Percentiles rank a stretch among this genome's conserved stretches.
These are phyloP conservation scores for Penicillium freii DNA, from an alignment of 2,329 filamentous ascomycete species.

Conservation along the genomic window DNA sequence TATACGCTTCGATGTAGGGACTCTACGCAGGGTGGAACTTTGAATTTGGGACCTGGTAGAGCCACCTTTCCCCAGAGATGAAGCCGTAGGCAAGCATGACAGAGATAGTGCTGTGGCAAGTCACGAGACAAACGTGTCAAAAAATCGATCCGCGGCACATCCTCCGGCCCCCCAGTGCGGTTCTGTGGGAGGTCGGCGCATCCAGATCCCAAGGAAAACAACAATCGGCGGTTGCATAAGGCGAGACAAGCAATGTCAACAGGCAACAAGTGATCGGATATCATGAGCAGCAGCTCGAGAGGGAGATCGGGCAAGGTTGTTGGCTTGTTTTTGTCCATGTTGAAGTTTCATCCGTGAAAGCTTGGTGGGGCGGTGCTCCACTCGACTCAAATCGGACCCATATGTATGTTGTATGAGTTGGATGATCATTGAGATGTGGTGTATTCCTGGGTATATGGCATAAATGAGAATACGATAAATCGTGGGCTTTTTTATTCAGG, in stretches of 20 bases:
- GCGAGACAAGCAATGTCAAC: neutral
- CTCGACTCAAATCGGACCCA: neutral
- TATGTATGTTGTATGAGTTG: neutral
- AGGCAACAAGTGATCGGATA: neutral
- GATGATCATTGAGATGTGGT: neutral
- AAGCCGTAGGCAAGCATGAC: constrained; percentile 10
- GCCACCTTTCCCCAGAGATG: constrained; percentile 10
- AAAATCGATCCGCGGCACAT: neutral
- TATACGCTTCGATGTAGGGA: neutral
- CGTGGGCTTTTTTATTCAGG: neutral
- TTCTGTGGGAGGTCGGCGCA: neutral
- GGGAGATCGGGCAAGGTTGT: neutral
- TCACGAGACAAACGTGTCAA: neutral
- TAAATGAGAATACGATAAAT: neutral
- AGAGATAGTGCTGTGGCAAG: constrained; percentile 15
- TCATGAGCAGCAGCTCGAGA: neutral
- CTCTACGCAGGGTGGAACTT: neutral
- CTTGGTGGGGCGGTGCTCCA: neutral
- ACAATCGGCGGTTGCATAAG: neutral
- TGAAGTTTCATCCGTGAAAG: neutral
- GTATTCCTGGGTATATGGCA: neutral
- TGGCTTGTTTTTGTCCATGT: neutral
- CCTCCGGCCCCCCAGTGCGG: neutral
- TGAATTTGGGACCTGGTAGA: neutral
- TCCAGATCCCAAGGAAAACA: neutral